A percentile compares a stretch with the other conserved stretches of the same genome.
Evolutionary conservation across 352 stramenopile genomes (phyloP).

Genomic region (Labyrinthula sp.): DNA sequence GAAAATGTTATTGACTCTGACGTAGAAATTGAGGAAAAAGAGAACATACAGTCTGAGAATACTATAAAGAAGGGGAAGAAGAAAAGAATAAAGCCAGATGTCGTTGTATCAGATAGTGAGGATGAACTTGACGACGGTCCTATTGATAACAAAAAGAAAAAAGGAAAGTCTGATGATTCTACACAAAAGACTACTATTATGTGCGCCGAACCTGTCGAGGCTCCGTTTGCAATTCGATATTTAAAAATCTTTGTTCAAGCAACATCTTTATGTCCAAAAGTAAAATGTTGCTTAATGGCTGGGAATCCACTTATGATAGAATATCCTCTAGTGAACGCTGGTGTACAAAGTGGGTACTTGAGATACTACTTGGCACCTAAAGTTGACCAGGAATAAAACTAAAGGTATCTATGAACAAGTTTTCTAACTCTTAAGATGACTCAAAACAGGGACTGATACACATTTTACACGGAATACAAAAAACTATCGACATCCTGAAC

Average conservation of each 20-base stretch:
- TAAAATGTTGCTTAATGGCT: constrained; percentile 87
- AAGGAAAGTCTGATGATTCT: constrained; percentile 50
- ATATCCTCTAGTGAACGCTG: constrained; percentile 90
- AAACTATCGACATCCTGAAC: no score
- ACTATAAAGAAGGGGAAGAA: no score
- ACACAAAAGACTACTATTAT: constrained; percentile 74
- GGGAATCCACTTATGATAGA: constrained; percentile 93
- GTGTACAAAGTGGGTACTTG: constrained; percentile 85
- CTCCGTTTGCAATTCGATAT: constrained; percentile 96
- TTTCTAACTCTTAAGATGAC: no score
- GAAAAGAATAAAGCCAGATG: no score
- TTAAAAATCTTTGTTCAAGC: constrained; percentile 99
- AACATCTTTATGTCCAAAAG: constrained; percentile 70
- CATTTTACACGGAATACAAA: no score
- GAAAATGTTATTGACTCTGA: no score
- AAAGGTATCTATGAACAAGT: no score
- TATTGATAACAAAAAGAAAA: constrained; percentile 24
- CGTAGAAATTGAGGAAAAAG: no score
- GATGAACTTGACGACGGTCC: constrained; percentile 29
- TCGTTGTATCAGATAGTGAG: constrained; percentile 52
- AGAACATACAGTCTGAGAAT: no score
- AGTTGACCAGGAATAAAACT: constrained; percentile 81
- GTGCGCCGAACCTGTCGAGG: constrained; percentile 92
- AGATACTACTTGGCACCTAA: constrained; percentile 98
- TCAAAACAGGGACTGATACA: no score